phyloP scores from a whole-genome alignment of 148 eudicot genomes.

The Chenopodium berlandieri region DNA sequence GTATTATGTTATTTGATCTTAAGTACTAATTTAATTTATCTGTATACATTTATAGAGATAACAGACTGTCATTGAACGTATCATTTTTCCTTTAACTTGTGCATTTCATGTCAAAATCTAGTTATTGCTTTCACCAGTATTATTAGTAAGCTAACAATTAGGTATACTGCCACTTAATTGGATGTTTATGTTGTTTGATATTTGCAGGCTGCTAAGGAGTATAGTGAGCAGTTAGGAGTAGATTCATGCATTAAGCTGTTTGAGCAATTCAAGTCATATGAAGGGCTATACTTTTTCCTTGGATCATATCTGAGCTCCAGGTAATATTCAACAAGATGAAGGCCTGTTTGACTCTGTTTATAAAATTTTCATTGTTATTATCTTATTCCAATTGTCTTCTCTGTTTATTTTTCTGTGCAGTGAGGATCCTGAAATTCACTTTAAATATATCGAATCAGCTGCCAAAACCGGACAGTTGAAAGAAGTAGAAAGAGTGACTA shows the following conservation, averaged over 20 bases:
- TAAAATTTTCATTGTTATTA: not conserved
- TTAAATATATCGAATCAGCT: slow-evolving; percentile 85
- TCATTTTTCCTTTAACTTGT: not conserved
- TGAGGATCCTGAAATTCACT: slow-evolving; percentile 91
- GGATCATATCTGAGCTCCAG: slow-evolving; percentile 91
- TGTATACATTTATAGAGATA: not conserved
- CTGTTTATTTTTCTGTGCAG: slow-evolving; percentile 33
- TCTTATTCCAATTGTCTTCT: not conserved
- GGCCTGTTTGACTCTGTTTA: slow-evolving; percentile 4
- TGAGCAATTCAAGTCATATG: slow-evolving; percentile 90
- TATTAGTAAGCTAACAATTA: not conserved
- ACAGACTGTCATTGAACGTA: not conserved
- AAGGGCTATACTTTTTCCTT: slow-evolving; percentile 81
- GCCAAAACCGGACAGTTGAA: slow-evolving; percentile 89
- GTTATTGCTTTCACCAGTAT: not conserved
- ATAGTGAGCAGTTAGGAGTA: slow-evolving; percentile 75
- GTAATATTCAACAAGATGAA: slow-evolving; percentile 33
- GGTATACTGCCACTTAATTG: not conserved
- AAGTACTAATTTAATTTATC: not conserved
- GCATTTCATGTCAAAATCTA: not conserved
- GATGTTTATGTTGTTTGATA: slow-evolving; percentile 15
- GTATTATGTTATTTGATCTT: not conserved
- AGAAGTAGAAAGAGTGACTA: slow-evolving; percentile 85
- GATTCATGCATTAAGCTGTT: slow-evolving; percentile 81
- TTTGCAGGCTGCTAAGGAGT: slow-evolving; percentile 81